Evolutionary conservation across 306 rosid species (phyloP).

Genomic region (Vigna mungo): DNA sequence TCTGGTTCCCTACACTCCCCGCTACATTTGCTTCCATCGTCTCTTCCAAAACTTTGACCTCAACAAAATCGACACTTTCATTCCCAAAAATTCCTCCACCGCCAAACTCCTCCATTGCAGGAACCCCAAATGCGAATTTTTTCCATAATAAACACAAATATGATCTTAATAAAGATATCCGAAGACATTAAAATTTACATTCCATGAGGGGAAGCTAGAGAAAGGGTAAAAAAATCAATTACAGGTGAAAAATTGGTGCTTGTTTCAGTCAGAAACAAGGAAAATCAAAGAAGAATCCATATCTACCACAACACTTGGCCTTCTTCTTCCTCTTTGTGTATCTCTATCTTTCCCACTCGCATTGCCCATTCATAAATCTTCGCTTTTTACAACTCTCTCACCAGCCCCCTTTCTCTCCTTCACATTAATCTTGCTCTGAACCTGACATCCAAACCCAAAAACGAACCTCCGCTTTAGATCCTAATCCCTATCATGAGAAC

Average conservation of each 20-base stretch:
- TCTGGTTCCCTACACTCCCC: too few species aligned
- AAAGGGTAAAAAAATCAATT: slow-evolving; percentile 52
- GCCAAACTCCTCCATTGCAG: too few species aligned
- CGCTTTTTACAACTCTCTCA: neutral
- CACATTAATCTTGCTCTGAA: neutral
- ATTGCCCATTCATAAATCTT: neutral
- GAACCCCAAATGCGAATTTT: too few species aligned
- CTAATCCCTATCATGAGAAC: slow-evolving; percentile 52
- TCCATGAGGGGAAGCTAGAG: slow-evolving; percentile 47
- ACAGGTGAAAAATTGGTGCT: slow-evolving; percentile 63
- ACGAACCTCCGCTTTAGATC: slow-evolving; percentile 1
- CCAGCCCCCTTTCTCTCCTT: neutral
- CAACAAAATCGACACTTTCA: too few species aligned
- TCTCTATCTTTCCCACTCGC: slow-evolving; percentile 37
- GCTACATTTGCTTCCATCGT: too few species aligned
- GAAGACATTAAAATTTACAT: slow-evolving; percentile 62
- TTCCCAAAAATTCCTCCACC: too few species aligned
- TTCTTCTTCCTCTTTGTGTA: slow-evolving; percentile 26
- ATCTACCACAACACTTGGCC: slow-evolving; percentile 57
- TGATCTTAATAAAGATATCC: slow-evolving; percentile 59
- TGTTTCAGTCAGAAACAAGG: slow-evolving; percentile 60
- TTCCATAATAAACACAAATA: slow-evolving; percentile 46
- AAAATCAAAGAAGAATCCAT: slow-evolving; percentile 54
- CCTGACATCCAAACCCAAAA: neutral
- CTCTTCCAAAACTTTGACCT: too few species aligned